Percentiles rank a stretch among this genome's conserved stretches.
phyloP scores from a whole-genome alignment of 2,329 filamentous ascomycete species.

The Cyphellophora europaea region DNA sequence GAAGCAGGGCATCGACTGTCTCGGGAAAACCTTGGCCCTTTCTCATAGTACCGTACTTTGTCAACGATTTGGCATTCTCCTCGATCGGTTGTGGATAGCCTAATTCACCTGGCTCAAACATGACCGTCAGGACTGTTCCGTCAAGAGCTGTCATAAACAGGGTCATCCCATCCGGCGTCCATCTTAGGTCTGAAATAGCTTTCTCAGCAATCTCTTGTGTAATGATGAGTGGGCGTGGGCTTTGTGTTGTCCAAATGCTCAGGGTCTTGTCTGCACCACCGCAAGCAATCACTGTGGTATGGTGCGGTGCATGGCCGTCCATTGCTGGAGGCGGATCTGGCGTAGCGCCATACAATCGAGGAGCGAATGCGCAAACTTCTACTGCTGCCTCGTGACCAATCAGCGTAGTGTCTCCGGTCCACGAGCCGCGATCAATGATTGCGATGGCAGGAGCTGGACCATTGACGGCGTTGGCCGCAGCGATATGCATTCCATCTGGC shows the following conservation, averaged over 20 bases:
- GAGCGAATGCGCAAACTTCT: conserved; percentile 95
- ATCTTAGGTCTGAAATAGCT: conserved; percentile 86
- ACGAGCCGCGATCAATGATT: conserved; percentile 82
- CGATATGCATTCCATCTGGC: conserved; percentile 92
- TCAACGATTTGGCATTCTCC: conserved; percentile 86
- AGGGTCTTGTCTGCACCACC: conserved; percentile 94
- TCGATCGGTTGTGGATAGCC: conserved; percentile 78
- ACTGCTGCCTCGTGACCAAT: conserved; percentile 96
- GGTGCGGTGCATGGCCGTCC: conserved; percentile 34
- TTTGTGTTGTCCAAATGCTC: conserved; percentile 96
- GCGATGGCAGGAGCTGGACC: conserved; percentile 95
- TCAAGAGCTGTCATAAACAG: conserved; percentile 83
- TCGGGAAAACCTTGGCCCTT: conserved; percentile 87
- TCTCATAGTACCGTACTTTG: conserved; percentile 82
- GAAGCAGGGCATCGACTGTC: conserved; percentile 74
- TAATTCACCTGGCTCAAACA: conserved; percentile 79
- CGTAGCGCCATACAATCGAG: conserved; percentile 72
- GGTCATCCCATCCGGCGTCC: conserved; percentile 84
- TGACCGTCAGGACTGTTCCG: conserved; percentile 71
- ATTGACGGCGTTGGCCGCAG: conserved; percentile 92
- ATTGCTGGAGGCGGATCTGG: conserved; percentile 44
- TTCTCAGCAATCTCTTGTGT: conserved; percentile 82
- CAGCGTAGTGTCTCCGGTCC: conserved; percentile 94
- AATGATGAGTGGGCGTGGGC: conserved; percentile 80
- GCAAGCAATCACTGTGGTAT: conserved; percentile 90